Evolutionary conservation across 495 filamentous ascomycete genomes (phyloP), one percentile per base, ranked within the genome.

Genomic region (Bombardia bombarda): DNA sequence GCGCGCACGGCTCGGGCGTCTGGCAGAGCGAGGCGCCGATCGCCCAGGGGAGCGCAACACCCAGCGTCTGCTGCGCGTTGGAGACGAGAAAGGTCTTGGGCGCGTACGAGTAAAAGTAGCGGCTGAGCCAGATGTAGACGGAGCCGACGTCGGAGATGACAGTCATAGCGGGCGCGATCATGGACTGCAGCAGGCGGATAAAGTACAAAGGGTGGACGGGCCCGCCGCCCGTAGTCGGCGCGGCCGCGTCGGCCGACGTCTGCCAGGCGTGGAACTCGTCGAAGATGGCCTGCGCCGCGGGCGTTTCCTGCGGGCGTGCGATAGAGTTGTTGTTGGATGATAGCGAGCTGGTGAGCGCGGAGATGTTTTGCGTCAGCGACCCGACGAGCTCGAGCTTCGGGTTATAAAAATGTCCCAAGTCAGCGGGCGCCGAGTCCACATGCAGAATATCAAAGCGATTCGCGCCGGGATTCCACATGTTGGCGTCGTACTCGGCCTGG

Each of bases 61-160:
- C 63, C 2, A 67, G 61, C 1, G 63, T 66, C 40, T 66, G 63
- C 47, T 66, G 63, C 13, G 61, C 63, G 47, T 66, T 62, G 28
- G 61, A 64, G 23, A 55, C 55, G 16, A 66, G 55, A 24, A 66
- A 56, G 14, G 46, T 53, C 13, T 56, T 57, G 7, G 63, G 63
- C 26, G 54, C 18, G 51, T 64, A 66, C 8, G 55, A 48, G 50
- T 57, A 58, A 53, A 66, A 66, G 47, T 57, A 62, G 1, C 63
- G 58, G 44, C 57, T 57, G 46, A 66, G 58, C 48, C 55, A 66
- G 44, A 66, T 66, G 51, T 66, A 66, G 4, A 66, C 63, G 17
- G 56, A 62, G 17, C 63, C 63, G 13, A 66, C 59, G 49, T 66
- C 63, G 26, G 41, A 49, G 18, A 43, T 45, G 13, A 66, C 61